Evolutionary conservation across 108 stramenopile species (phyloP).

Genomic region (Stephanodiscus triporus): DNA sequence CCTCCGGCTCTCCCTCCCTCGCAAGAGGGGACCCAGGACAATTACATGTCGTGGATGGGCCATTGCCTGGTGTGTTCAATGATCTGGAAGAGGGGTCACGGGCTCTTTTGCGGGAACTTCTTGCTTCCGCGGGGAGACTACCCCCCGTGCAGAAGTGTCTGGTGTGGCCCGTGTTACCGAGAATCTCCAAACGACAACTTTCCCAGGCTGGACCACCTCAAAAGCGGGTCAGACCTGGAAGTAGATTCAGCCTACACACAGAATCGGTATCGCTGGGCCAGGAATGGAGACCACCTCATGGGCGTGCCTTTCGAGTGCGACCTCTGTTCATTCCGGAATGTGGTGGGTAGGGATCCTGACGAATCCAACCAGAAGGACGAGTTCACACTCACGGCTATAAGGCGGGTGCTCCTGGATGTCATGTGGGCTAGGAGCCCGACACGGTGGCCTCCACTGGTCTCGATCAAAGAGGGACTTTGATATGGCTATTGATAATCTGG

Average conservation of each 20-base stretch:
- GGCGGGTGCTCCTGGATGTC: slow-evolving; percentile 22
- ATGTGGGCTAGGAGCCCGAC: slow-evolving; percentile 12
- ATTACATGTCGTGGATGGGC: slow-evolving; percentile 10
- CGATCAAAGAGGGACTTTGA: neutral
- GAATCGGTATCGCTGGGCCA: too few relatives aligned
- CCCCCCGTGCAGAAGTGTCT: too few relatives aligned
- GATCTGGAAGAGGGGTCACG: slow-evolving; percentile 1
- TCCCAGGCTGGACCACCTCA: slow-evolving; percentile 17
- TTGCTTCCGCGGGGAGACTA: slow-evolving; percentile 8
- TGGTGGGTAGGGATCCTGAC: slow-evolving; percentile 21
- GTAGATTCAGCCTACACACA: too few relatives aligned
- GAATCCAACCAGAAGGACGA: neutral
- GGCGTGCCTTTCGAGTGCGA: too few relatives aligned
- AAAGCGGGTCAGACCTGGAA: neutral
- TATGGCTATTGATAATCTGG: neutral
- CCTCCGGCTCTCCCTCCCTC: too few relatives aligned
- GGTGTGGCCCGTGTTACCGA: slow-evolving; percentile 31
- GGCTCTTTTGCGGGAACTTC: slow-evolving; percentile 10
- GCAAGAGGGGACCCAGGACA: slow-evolving; percentile 2
- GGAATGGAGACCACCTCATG: too few relatives aligned
- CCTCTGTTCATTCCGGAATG: slow-evolving; percentile 12
- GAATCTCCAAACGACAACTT: slow-evolving; percentile 6
- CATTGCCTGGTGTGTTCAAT: neutral
- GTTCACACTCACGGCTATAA: slow-evolving; percentile 15
- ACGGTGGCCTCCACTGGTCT: slow-evolving; percentile 35